phyloP scores from a whole-genome alignment of 2,329 filamentous ascomycete genomes.

The Colletotrichum tabaci region DNA sequence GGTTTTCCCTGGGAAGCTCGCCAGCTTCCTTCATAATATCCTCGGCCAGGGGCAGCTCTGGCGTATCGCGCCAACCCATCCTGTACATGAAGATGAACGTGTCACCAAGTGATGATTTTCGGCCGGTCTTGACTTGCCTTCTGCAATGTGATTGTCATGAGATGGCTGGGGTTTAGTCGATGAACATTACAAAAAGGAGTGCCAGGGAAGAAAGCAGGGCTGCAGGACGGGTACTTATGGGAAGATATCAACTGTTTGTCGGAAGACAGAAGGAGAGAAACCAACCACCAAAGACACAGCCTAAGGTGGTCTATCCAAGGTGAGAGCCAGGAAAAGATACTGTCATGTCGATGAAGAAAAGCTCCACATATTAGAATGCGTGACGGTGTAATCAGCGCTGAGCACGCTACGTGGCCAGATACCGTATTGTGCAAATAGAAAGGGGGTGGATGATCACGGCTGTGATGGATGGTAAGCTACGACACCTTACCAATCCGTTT shows the following conservation, averaged over 20 bases:
- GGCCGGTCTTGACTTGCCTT: neutral
- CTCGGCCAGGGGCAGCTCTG: slow-evolving; percentile 68
- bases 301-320: too few relatives aligned
- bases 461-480: too few relatives aligned
- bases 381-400: too few relatives aligned
- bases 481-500: neutral
- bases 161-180: neutral
- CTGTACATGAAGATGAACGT: neutral
- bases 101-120: neutral
- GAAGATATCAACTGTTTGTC: neutral
- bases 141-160: neutral
- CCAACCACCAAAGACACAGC: too few relatives aligned
- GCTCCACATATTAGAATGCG: too few relatives aligned
- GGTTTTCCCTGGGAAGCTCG: slow-evolving; percentile 64
- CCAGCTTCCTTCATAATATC: slow-evolving; percentile 64
- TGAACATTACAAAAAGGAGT: neutral
- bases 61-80: slow-evolving; percentile 42
- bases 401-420: too few relatives aligned
- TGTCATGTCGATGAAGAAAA: too few relatives aligned
- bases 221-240: too few relatives aligned
- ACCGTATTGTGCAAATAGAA: too few relatives aligned
- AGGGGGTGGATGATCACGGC: neutral
- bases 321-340: too few relatives aligned
- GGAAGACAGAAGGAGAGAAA: too few relatives aligned
- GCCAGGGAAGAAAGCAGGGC: too few relatives aligned